Conservation (phyloP, 1,284 basidiomycete genomes). For the Microbotryomycetes sp. region DNA sequence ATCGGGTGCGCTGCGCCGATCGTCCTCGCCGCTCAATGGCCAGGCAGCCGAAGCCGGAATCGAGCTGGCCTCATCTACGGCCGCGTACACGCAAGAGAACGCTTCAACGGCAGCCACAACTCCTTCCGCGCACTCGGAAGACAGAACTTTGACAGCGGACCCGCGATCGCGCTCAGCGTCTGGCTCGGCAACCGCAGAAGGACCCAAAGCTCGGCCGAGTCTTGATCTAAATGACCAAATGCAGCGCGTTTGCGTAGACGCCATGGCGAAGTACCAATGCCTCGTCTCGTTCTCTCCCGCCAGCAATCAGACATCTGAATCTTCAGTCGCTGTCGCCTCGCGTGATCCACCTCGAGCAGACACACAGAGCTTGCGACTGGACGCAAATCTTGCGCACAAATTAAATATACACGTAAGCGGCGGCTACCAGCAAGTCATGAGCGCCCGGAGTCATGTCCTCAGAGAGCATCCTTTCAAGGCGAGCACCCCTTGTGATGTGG, state of each 20-base stretch:
- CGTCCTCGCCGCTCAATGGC: not conserved
- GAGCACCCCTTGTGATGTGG: constrained; percentile 28
- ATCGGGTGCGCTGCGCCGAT: too few relatives aligned
- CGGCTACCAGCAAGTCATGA: constrained; percentile 85
- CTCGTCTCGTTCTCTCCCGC: constrained; percentile 64
- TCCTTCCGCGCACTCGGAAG: not conserved
- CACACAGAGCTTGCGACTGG: constrained; percentile 41
- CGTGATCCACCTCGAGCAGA: constrained; percentile 2
- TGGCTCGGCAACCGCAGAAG: constrained; percentile 5
- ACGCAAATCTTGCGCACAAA: too few relatives aligned
- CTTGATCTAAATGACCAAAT: constrained; percentile 54
- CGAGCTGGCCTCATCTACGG: not conserved
- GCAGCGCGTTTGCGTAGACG: constrained; percentile 70
- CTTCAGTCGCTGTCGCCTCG: not conserved
- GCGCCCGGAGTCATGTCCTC: constrained; percentile 75
- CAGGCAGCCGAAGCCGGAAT: not conserved
- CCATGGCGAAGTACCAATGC: constrained; percentile 70
- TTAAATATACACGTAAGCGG: constrained; percentile 83
- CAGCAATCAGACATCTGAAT: not conserved
- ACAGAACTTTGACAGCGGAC: too few relatives aligned
- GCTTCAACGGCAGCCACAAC: not conserved
- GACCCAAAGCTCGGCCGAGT: constrained; percentile 34
- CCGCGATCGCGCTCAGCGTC: too few relatives aligned
- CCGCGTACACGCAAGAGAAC: not conserved
- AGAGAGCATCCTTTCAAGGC: constrained; percentile 83